These are phyloP conservation scores for Calocera viscosa DNA, from an alignment of 768 basidiomycete species.

Conservation along the genomic window DNA sequence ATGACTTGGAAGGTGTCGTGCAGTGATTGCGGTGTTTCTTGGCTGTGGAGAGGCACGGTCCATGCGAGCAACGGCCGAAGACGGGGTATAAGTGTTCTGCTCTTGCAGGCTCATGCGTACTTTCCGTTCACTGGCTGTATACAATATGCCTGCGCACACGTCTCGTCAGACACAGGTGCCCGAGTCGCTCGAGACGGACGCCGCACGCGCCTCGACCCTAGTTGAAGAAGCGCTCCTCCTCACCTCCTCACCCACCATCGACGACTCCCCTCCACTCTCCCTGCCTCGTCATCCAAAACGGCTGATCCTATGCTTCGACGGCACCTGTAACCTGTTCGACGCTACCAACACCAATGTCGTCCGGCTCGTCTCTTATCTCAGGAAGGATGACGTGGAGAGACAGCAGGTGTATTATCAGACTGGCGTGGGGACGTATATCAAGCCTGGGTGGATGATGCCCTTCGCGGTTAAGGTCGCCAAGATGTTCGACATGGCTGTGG, in stretches of 20 bases:
- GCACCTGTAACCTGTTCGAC: slow-evolving; percentile 14
- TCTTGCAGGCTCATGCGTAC: too few species aligned
- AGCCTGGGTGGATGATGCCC: slow-evolving; percentile 12
- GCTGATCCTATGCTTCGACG: slow-evolving; percentile 18
- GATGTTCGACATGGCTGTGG: slow-evolving; percentile 13
- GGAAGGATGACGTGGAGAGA: slow-evolving; percentile 21
- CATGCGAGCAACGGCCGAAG: too few species aligned
- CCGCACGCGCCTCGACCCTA: neutral
- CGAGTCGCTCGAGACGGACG: too few species aligned
- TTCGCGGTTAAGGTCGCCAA: slow-evolving; percentile 7
- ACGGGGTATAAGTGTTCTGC: too few species aligned
- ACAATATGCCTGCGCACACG: too few species aligned
- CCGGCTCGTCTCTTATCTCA: slow-evolving; percentile 26
- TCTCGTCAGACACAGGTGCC: too few species aligned
- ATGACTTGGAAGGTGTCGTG: too few species aligned
- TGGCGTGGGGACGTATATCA: slow-evolving; percentile 9
- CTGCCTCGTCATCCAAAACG: neutral
- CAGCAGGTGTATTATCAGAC: slow-evolving; percentile 23
- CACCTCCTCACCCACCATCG: neutral
- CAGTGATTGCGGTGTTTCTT: too few species aligned
- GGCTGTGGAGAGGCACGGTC: too few species aligned
- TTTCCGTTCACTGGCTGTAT: too few species aligned
- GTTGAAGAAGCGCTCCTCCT: neutral
- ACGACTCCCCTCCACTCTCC: neutral
- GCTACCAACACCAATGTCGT: slow-evolving; percentile 19